These are phyloP conservation scores for Polyplosphaeria fusca DNA, from an alignment of 495 filamentous ascomycete species.

Conservation along the genomic window DNA sequence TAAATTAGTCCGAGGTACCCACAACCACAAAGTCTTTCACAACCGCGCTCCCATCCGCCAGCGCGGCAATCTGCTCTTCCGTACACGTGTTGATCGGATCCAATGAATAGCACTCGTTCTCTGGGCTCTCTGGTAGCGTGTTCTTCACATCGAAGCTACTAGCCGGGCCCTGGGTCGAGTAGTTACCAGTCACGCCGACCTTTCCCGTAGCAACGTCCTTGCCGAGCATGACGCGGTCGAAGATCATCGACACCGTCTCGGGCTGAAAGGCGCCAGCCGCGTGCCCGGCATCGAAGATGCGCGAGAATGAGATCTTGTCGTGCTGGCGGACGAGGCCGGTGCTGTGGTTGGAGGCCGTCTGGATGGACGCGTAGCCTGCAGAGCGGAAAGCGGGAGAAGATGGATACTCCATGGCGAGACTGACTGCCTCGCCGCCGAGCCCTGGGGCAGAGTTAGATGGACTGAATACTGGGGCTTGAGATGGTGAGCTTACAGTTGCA, in stretches of 20 bases:
- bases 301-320: conserved; percentile 35
- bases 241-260: conserved; percentile 38
- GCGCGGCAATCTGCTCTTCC: conserved; percentile 25
- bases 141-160: conserved; percentile 33
- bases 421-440: conserved; percentile 34
- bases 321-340: conserved; percentile 36
- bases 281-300: conserved; percentile 30
- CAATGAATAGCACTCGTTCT: conserved; percentile 27
- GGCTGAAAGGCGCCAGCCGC: conserved; percentile 32
- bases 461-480: not conserved
- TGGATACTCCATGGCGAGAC: conserved; percentile 22
- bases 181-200: not conserved
- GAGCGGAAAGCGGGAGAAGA: conserved; percentile 16
- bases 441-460: conserved; percentile 1
- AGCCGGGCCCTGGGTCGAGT: conserved; percentile 22
- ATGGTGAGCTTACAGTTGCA: conserved; percentile 17
- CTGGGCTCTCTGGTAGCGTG: conserved; percentile 10
- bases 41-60: conserved; percentile 30
- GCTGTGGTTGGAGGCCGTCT: conserved; percentile 25
- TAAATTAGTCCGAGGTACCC: too few species aligned
- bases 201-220: conserved; percentile 39
- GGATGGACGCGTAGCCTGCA: conserved; percentile 32
- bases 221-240: conserved; percentile 38
- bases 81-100: conserved; percentile 21
- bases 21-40: conserved; percentile 30